Base-by-base conservation (phyloP, 228 moss, liverwort and hornwort species). In the Sphagnum magellanicum region DNA sequence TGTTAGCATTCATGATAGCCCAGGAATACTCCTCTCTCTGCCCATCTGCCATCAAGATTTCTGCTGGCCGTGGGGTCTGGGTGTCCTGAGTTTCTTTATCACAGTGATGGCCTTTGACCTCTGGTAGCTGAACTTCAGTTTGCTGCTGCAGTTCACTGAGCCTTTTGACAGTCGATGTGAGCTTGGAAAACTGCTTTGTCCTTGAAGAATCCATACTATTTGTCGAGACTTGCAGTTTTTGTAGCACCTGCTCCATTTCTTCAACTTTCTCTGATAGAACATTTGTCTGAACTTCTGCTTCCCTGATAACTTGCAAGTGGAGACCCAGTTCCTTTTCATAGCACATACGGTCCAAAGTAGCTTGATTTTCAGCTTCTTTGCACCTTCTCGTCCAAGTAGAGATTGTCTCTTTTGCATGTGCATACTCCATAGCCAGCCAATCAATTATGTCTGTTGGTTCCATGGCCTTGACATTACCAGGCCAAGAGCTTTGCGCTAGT, bases 61-160 rank as follows among this genome's bases (percentile, higher is more conserved):
- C 73, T 65, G 78, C 84, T 74, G 90, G 72, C 63, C 79, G 72
- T 9, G 49, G 53, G 79, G 91, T 83, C 78, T 91, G 88, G 60
- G 66, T 65, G 74, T 91, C 80, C 72, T 90, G 88, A 48, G 78
- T 77, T 74, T 86, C 79, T 5, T 90, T 77, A 72, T 51, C 84
- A 77, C 71, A 83, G 76, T 94, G 89, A 68, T 89, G 79, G 49
- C 71, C 75, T 67, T 94, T 91, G 66, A 91, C 78, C 76, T 94
- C 91, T 78, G 67, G 72, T 49, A 88, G 81, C 71, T 91, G 88
- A 69, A 86, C 91, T 73, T 91, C 90, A 75, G 88, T 91, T 63
- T 94, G 86, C 73, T 84, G 84, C 70, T 84, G 86, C 15, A 94
- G 90, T 64, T 84, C 82, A 78, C 81, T 83, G 74, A 91, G 84